These are phyloP conservation scores for Pichia californica DNA, from an alignment of 805 yeast genomes.

Conservation along the genomic window DNA sequence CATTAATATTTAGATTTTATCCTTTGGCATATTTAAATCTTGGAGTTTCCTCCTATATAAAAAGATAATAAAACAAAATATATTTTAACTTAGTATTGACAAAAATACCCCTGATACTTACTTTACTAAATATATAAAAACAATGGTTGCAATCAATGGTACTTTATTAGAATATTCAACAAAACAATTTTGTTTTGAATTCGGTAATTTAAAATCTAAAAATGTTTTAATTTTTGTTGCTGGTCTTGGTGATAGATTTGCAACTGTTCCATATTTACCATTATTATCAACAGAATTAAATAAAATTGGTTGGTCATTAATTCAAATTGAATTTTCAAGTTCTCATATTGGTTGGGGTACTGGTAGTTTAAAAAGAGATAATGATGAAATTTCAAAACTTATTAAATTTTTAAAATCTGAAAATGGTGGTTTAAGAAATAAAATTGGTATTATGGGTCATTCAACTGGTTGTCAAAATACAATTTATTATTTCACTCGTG, in stretches of 20 bases:
- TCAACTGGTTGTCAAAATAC: conserved; percentile 84
- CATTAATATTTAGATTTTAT: too few relatives aligned
- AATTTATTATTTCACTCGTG: conserved; percentile 49
- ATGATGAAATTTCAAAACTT: conserved; percentile 46
- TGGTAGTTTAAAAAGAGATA: conserved; percentile 53
- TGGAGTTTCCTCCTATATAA: too few relatives aligned
- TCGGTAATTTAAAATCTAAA: conserved; percentile 8
- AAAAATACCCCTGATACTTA: neutral
- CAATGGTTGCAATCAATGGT: conserved; percentile 1
- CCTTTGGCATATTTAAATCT: too few relatives aligned
- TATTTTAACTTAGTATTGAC: neutral
- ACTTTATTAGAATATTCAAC: neutral
- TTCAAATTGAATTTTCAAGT: conserved; percentile 50
- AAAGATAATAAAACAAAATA: too few relatives aligned
- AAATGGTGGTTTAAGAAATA: conserved; percentile 38
- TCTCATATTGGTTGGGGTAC: conserved; percentile 74
- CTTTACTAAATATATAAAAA: too few relatives aligned
- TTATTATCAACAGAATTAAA: conserved; percentile 39
- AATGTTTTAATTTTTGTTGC: conserved; percentile 66
- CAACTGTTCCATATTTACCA: conserved; percentile 59
- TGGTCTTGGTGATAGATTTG: conserved; percentile 63
- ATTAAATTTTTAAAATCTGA: conserved; percentile 47
- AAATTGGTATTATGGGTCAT: conserved; percentile 68
- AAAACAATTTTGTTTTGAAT: conserved; percentile 2
- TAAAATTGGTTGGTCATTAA: conserved; percentile 47